phyloP scores from a whole-genome alignment of 2,329 filamentous ascomycete species.

The Alternaria viburni region DNA sequence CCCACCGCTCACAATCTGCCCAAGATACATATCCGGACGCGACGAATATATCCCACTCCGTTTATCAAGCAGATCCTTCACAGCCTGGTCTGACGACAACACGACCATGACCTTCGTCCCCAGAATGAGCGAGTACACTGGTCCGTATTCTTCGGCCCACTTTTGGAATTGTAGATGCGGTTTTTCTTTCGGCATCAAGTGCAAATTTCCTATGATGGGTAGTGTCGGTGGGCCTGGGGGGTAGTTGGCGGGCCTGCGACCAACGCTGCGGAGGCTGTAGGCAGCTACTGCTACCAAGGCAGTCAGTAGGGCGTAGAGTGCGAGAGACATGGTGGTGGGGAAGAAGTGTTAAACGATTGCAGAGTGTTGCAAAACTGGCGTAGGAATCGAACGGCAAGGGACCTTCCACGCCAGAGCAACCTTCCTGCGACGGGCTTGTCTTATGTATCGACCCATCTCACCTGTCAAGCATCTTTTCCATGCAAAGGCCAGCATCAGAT shows the following conservation, averaged over 20 bases:
- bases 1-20: constrained; percentile 13
- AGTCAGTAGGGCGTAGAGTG: background rate
- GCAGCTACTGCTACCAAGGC: background rate
- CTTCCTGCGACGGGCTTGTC: background rate
- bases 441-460: background rate
- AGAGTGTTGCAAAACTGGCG: background rate
- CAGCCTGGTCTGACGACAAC: constrained; percentile 52
- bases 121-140: constrained; percentile 59
- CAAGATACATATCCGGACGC: constrained; percentile 44
- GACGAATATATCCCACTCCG: constrained; percentile 58
- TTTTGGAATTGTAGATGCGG: constrained; percentile 57
- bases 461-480: background rate
- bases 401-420: background rate
- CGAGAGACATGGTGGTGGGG: constrained; percentile 1
- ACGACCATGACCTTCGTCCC: constrained; percentile 58
- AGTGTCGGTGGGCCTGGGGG: constrained; percentile 61
- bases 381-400: background rate
- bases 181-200: constrained; percentile 54
- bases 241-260: constrained; percentile 44
- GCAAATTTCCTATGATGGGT: constrained; percentile 60
- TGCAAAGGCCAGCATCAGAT: background rate
- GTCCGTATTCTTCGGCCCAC: constrained; percentile 61
- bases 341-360: background rate
- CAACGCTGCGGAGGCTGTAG: constrained; percentile 19
- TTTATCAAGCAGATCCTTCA: constrained; percentile 62